Evolutionary conservation across 345 rosid species (phyloP).

Genomic region (Erucastrum elatum): DNA sequence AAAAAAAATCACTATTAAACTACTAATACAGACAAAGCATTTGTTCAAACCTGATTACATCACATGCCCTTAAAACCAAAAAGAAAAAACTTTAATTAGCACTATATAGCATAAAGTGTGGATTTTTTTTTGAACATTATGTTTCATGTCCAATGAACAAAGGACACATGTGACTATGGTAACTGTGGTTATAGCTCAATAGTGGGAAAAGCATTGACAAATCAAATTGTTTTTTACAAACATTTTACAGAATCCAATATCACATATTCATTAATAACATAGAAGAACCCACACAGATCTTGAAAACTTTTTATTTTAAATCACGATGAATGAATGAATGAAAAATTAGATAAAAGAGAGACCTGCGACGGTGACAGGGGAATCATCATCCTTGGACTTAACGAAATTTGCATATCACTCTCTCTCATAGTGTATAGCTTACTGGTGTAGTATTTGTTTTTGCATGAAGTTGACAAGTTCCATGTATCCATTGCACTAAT

Average conservation of each 20-base stretch:
- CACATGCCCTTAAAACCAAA: not conserved
- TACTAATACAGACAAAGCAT: not conserved
- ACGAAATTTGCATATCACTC: conserved; percentile 20
- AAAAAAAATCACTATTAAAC: not conserved
- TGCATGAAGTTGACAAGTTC: too few species aligned
- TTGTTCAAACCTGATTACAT: not conserved
- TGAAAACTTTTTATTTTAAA: not conserved
- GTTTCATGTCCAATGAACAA: conserved; percentile 3
- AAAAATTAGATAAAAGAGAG: not conserved
- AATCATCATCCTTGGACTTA: conserved; percentile 77
- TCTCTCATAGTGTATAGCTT: too few species aligned
- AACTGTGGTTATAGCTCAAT: not conserved
- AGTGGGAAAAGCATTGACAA: not conserved
- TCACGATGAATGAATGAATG: not conserved
- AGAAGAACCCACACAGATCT: conserved; percentile 19
- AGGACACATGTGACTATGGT: not conserved
- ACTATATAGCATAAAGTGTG: not conserved
- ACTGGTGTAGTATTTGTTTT: too few species aligned
- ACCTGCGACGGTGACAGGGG: conserved; percentile 96
- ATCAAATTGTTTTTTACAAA: not conserved
- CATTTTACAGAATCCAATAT: not conserved
- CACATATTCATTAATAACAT: not conserved
- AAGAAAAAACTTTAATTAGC: too few species aligned
- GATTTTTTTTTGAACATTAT: not conserved
- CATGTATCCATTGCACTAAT: too few species aligned